These are phyloP conservation scores for Francoa sonchifolia DNA, from an alignment of 441 rosid genomes.

Conservation along the genomic window DNA sequence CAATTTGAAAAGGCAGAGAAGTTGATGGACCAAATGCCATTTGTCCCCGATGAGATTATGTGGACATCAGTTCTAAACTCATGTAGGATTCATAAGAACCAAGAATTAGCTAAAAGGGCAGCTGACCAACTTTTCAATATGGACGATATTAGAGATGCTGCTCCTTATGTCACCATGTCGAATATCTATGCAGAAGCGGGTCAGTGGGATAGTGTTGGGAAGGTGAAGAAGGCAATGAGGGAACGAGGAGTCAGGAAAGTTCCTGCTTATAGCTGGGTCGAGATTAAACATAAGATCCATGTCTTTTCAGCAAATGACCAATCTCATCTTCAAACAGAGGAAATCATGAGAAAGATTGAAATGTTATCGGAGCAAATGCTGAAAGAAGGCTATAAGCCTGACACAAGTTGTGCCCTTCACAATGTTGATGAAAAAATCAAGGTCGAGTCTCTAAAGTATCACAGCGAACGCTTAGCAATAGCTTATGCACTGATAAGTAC, in stretches of 20 bases:
- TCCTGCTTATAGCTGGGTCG: constrained; percentile 75
- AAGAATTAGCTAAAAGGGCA: constrained; percentile 49
- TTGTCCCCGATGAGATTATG: constrained; percentile 61
- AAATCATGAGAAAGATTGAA: constrained; percentile 42
- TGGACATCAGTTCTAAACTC: constrained; percentile 81
- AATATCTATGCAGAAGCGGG: constrained; percentile 64
- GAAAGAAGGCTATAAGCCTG: constrained; percentile 58
- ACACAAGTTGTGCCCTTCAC: constrained; percentile 55
- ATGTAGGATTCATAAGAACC: constrained; percentile 72
- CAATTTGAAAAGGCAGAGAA: constrained; percentile 50
- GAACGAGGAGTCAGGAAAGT: constrained; percentile 60
- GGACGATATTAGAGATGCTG: constrained; percentile 63
- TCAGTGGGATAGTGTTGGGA: constrained; percentile 49
- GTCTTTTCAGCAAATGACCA: constrained; percentile 52
- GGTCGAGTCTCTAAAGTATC: constrained; percentile 59
- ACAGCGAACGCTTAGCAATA: constrained; percentile 63
- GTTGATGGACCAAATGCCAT: constrained; percentile 53
- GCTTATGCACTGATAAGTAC: constrained; percentile 71
- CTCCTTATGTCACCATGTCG: constrained; percentile 65
- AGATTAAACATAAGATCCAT: constrained; percentile 44
- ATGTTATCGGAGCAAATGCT: constrained; percentile 35
- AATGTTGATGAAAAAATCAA: constrained; percentile 46
- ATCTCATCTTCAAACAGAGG: constrained; percentile 37
- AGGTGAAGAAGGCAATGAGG: constrained; percentile 66
- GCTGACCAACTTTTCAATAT: constrained; percentile 48